Evolutionary conservation across 2,329 filamentous ascomycete species (phyloP).

Genomic region (Colletotrichum abscissum): DNA sequence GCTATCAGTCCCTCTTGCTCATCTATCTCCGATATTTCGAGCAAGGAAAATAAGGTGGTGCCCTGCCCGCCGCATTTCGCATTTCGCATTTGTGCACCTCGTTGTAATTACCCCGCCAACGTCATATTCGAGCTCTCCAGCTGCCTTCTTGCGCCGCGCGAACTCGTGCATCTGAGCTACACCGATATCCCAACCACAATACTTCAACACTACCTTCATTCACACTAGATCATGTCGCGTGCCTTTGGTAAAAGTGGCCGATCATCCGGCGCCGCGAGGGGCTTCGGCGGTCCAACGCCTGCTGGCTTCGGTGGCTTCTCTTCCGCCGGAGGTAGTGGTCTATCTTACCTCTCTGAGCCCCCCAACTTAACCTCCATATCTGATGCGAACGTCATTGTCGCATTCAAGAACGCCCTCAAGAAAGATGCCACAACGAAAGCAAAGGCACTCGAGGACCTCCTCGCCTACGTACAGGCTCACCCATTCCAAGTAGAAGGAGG

Average conservation of each 20-base stretch:
- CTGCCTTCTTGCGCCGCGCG: neutral
- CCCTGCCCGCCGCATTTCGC: neutral
- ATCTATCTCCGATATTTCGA: neutral
- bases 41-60: neutral
- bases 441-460: constrained; percentile 89
- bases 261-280: constrained; percentile 29
- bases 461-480: constrained; percentile 69
- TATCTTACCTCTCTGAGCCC: constrained; percentile 90
- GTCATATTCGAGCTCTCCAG: constrained; percentile 26
- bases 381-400: constrained; percentile 84
- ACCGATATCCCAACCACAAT: neutral
- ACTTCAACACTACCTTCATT: neutral
- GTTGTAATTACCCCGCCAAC: constrained; percentile 28
- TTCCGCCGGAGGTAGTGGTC: constrained; percentile 56
- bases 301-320: constrained; percentile 55
- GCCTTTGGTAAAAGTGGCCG: constrained; percentile 32
- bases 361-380: constrained; percentile 82
- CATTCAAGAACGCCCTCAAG: constrained; percentile 93
- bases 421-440: constrained; percentile 93
- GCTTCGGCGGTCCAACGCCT: constrained; percentile 23
- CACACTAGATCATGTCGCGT: constrained; percentile 30
- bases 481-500: constrained; percentile 67
- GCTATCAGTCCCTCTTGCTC: neutral
- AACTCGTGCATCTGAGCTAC: neutral
- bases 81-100: constrained; percentile 16